Conservation (phyloP, 345 rosid genomes). For the Linum tenue region DNA sequence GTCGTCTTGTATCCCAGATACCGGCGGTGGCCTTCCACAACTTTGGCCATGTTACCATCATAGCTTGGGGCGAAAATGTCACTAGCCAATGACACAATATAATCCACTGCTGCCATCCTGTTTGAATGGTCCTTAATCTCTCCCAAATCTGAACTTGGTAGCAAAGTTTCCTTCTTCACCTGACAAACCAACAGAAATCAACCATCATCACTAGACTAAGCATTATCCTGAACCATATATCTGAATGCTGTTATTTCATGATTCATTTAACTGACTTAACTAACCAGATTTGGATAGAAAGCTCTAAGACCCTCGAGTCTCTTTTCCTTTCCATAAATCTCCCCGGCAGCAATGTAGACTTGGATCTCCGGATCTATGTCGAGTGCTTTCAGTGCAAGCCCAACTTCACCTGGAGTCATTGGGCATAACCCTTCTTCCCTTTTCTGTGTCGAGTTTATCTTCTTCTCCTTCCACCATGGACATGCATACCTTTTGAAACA, state of each 20-base stretch:
- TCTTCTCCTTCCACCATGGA: slow-evolving; percentile 56
- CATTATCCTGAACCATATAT: not conserved
- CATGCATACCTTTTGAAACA: slow-evolving; percentile 29
- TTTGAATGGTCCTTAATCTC: slow-evolving; percentile 31
- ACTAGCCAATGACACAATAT: slow-evolving; percentile 33
- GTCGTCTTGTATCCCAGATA: slow-evolving; percentile 9
- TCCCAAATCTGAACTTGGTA: slow-evolving; percentile 22
- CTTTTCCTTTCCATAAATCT: slow-evolving; percentile 40
- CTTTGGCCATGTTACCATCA: slow-evolving; percentile 25
- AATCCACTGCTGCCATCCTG: slow-evolving; percentile 45
- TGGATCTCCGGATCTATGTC: slow-evolving; percentile 34
- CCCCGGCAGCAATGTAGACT: slow-evolving; percentile 46
- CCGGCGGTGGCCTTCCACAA: slow-evolving; percentile 46
- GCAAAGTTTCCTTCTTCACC: slow-evolving; percentile 33
- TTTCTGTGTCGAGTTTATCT: slow-evolving; percentile 30
- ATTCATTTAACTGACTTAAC: not conserved
- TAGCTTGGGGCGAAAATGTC: slow-evolving; percentile 34
- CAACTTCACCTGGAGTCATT: slow-evolving; percentile 46
- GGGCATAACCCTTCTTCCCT: slow-evolving; percentile 47
- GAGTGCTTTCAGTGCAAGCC: slow-evolving; percentile 32
- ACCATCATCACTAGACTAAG: not conserved
- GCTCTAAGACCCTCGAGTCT: slow-evolving; percentile 26
- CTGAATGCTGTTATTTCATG: no score
- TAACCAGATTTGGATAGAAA: slow-evolving; percentile 37
- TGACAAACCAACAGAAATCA: not conserved